Evolutionary conservation across 2,329 filamentous ascomycete genomes (phyloP).

Genomic region (Xylaria arbuscula): DNA sequence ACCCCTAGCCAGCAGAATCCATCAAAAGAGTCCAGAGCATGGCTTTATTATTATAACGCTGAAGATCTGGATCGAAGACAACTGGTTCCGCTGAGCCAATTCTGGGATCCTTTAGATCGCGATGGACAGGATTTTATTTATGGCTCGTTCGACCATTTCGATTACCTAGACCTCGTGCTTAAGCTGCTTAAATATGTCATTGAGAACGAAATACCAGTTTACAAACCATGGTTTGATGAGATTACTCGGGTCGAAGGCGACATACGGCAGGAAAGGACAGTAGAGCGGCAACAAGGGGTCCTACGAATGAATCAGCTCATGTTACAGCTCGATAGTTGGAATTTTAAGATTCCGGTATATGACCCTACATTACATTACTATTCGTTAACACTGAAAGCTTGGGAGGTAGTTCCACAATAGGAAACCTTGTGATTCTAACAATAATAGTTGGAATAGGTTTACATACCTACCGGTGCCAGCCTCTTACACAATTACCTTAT

Average conservation of each 20-base stretch:
- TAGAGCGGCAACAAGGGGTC: background rate
- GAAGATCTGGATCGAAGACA: background rate
- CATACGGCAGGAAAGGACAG: background rate
- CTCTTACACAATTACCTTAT: too few species aligned
- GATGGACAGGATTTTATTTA: background rate
- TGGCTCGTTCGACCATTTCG: background rate
- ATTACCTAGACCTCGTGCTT: constrained; percentile 22
- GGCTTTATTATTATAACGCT: too few species aligned
- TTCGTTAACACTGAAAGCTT: too few species aligned
- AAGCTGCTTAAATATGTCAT: background rate
- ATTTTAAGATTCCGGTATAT: too few species aligned
- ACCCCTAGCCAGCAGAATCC: background rate
- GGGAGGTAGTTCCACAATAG: too few species aligned
- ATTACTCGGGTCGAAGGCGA: constrained; percentile 22
- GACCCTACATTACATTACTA: too few species aligned
- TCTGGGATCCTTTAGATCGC: constrained; percentile 7
- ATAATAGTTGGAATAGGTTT: too few species aligned
- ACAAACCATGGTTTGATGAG: constrained; percentile 28
- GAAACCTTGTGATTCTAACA: too few species aligned
- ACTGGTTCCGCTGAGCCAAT: background rate
- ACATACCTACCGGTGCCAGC: too few species aligned
- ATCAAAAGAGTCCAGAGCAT: background rate
- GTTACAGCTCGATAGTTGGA: too few species aligned
- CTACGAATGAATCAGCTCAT: too few species aligned
- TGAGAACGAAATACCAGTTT: background rate